Base-by-base conservation (phyloP, 441 rosid species). In the Croton laevigatus region DNA sequence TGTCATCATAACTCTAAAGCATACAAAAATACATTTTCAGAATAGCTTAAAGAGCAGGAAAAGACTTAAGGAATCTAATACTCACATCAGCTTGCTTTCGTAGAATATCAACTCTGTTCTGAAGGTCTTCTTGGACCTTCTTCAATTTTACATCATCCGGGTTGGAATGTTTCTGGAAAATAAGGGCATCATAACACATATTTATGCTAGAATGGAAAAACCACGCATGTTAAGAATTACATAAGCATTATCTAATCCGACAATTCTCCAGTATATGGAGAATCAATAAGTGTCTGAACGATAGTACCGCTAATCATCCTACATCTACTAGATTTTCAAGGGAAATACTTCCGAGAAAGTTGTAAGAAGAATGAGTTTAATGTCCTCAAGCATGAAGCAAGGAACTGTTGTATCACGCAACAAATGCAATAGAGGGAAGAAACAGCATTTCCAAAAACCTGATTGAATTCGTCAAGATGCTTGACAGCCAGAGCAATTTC, bases 401-500 rank as follows among this genome's bases (percentile, higher is more conserved):
- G 44, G 40, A 19, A 36, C 20, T 22, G 32, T 27, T 27, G 32
- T 27, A 27, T 1, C 32, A 27, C 32, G 32, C 32, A 27, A 20
- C 6, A 70, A 20, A 64, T 11, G 10, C 3, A 42, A 54, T 1
- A 22, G 38, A 62, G 51, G 76, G 60, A 71, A 11, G 38, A 64
- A 68, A 10, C 67, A 37, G 61, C 42, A 71, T 63, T 74, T 60
- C 9, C 64, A 66, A 69, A 71, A 69, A 93, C 99, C 99, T 95
- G 88, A 72, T 87, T 83, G 60, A 95, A 95, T 77, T 87, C 91
- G 72, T 87, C 89, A 51, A 91, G 88, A 66, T 76, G 84, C 82
- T 84, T 88, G 57, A 93, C 83, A 81, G 96, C 94, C 85, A 82
- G 86, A 9, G 97, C 93, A 65, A 95, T 88, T 82, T 85, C 97